Conservation (phyloP, 805 yeast species). For the Kuraishia capsulata region DNA sequence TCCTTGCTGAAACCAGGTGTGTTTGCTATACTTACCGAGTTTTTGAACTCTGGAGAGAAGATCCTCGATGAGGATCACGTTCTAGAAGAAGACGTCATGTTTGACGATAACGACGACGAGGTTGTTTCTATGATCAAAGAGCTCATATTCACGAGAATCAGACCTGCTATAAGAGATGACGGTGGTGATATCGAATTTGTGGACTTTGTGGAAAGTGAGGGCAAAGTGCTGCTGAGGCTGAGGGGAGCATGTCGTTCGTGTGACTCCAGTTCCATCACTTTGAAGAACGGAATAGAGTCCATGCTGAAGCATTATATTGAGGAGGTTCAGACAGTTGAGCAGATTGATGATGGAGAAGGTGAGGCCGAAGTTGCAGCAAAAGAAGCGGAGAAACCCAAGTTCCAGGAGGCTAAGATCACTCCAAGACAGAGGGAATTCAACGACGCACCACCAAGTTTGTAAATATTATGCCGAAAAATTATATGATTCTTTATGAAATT, state of each 20-base stretch:
- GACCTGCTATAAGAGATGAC: slow-evolving; percentile 97
- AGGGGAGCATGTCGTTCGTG: slow-evolving; percentile 97
- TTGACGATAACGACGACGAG: slow-evolving; percentile 63
- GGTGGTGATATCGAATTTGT: slow-evolving; percentile 94
- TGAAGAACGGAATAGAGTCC: slow-evolving; percentile 93
- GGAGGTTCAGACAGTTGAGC: slow-evolving; percentile 84
- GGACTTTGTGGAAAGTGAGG: slow-evolving; percentile 77
- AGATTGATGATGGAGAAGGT: slow-evolving; percentile 68
- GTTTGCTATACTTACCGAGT: slow-evolving; percentile 48
- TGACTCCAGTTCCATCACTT: slow-evolving; percentile 81
- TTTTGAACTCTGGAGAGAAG: slow-evolving; percentile 45
- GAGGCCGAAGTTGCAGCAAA: too few species aligned
- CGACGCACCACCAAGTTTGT: slow-evolving; percentile 25
- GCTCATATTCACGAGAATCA: slow-evolving; percentile 83
- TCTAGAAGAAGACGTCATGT: slow-evolving; percentile 22
- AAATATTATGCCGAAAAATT: slow-evolving; percentile 1
- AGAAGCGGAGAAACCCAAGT: slow-evolving; percentile 7
- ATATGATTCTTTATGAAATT: slow-evolving; percentile 9
- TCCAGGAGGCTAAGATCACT: slow-evolving; percentile 1
- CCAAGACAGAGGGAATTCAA: slow-evolving; percentile 9
- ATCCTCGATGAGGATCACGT: slow-evolving; percentile 31
- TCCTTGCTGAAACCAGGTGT: slow-evolving; percentile 57
- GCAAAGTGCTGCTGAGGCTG: slow-evolving; percentile 78
- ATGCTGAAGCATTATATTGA: slow-evolving; percentile 96
- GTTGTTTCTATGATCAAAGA: slow-evolving; percentile 86